phyloP scores from a whole-genome alignment of 2,329 filamentous ascomycete species.

The Proliferodiscus dingleyae region DNA sequence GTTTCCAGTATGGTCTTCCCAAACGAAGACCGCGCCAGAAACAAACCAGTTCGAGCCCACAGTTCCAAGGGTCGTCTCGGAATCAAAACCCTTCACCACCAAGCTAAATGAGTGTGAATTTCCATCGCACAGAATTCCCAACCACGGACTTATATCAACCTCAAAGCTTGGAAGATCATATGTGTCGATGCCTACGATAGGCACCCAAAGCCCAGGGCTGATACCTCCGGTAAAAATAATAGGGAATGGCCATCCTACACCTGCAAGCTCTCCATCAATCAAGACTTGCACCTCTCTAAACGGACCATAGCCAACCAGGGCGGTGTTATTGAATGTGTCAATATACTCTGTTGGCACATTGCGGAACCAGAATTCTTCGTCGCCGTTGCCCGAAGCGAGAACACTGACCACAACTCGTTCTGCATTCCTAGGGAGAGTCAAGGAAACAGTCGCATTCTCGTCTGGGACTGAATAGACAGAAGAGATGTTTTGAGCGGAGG shows the following conservation, averaged over 20 bases:
- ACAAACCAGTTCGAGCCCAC: constrained; percentile 67
- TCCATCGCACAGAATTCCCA: constrained; percentile 62
- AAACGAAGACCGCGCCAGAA: constrained; percentile 71
- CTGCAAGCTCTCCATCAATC: constrained; percentile 66
- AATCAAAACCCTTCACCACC: constrained; percentile 56
- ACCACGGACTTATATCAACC: constrained; percentile 71
- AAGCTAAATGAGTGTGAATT: constrained; percentile 60
- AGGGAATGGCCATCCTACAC: constrained; percentile 73
- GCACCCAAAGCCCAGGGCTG: constrained; percentile 67
- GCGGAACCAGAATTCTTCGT: constrained; percentile 81
- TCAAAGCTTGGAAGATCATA: constrained; percentile 74
- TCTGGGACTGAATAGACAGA: constrained; percentile 54
- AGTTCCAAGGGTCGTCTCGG: constrained; percentile 41
- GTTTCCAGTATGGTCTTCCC: constrained; percentile 34
- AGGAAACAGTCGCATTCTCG: constrained; percentile 42
- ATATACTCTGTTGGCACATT: constrained; percentile 62
- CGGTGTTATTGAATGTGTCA: constrained; percentile 50
- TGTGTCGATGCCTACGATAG: constrained; percentile 68
- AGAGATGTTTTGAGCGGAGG: constrained; percentile 39
- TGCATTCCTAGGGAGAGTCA: constrained; percentile 54
- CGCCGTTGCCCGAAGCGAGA: constrained; percentile 65
- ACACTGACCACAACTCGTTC: constrained; percentile 66
- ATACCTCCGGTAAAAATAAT: constrained; percentile 76
- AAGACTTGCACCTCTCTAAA: constrained; percentile 71
- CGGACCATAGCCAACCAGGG: constrained; percentile 59